A percentile compares a stretch with the other conserved stretches of the same genome.
phyloP scores from a whole-genome alignment of 805 yeast genomes.

The Saccharomyces jurei region DNA sequence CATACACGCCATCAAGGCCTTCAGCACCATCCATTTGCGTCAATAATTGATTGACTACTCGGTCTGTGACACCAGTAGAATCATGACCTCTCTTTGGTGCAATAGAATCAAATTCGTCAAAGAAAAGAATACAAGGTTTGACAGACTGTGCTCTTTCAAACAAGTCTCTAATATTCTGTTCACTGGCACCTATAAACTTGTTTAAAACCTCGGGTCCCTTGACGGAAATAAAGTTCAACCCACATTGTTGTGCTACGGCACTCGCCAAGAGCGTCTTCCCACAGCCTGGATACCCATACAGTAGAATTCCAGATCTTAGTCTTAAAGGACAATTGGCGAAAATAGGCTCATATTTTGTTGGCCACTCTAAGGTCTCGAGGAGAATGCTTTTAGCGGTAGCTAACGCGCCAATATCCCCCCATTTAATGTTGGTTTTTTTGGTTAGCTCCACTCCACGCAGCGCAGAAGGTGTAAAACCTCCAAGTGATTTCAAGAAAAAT shows the following conservation, averaged over 20 bases:
- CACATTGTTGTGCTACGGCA: constrained; percentile 90
- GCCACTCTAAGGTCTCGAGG: constrained; percentile 92
- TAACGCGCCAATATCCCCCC: constrained; percentile 90
- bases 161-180: constrained; percentile 85
- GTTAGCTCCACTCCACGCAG: constrained; percentile 81
- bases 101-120: constrained; percentile 93
- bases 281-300: constrained; percentile 97
- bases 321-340: constrained; percentile 81
- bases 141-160: constrained; percentile 94
- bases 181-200: constrained; percentile 95
- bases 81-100: constrained; percentile 98
- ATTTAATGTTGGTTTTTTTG: constrained; percentile 48
- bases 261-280: constrained; percentile 91
- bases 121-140: constrained; percentile 84
- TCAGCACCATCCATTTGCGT: constrained; percentile 99
- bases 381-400: constrained; percentile 64
- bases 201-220: constrained; percentile 94
- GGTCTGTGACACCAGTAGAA: constrained; percentile 93
- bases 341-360: constrained; percentile 92
- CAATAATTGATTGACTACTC: constrained; percentile 93
- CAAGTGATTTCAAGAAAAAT: constrained; percentile 49
- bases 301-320: constrained; percentile 77
- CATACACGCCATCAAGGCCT: constrained; percentile 93
- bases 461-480: constrained; percentile 69
- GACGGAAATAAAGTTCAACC: constrained; percentile 83